These are phyloP conservation scores for Guyanaporus albipodus DNA, from an alignment of 768 basidiomycete species.

Conservation along the genomic window DNA sequence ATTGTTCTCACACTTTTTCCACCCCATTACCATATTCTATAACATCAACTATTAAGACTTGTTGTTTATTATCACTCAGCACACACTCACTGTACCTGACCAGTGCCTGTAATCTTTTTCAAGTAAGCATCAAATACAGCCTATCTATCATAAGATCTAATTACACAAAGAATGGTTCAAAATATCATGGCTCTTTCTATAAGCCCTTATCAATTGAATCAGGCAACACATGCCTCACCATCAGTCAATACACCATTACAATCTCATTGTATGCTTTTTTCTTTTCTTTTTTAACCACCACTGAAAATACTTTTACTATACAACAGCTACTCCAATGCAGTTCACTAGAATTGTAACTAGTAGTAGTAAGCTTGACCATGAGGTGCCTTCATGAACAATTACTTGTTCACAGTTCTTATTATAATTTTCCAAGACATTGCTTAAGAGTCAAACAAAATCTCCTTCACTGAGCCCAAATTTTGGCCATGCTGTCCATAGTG, in stretches of 20 bases:
- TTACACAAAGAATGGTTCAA: too few relatives aligned
- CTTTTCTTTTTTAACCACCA: not conserved
- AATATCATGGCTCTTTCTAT: constrained; percentile 26
- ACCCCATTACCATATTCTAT: not conserved
- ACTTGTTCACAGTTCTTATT: not conserved
- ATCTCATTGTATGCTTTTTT: constrained; percentile 12
- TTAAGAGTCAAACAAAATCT: constrained; percentile 5
- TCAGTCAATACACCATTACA: not conserved
- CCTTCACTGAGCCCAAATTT: not conserved
- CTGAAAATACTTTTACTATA: not conserved
- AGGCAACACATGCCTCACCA: not conserved
- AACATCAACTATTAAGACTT: not conserved
- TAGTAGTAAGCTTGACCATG: not conserved
- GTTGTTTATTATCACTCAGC: not conserved
- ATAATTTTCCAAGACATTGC: constrained; percentile 10
- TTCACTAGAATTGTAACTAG: constrained; percentile 4
- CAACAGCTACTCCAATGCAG: constrained; percentile 19
- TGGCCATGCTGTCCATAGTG: not conserved
- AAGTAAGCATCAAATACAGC: too few relatives aligned
- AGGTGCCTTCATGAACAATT: constrained; percentile 9
- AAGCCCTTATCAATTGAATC: constrained; percentile 8
- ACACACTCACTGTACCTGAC: not conserved
- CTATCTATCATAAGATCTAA: too few relatives aligned
- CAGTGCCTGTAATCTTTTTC: not conserved
- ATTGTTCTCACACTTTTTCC: not conserved